Base-by-base conservation (phyloP, 805 yeast species). In the Zygoascus biomembranicola region DNA sequence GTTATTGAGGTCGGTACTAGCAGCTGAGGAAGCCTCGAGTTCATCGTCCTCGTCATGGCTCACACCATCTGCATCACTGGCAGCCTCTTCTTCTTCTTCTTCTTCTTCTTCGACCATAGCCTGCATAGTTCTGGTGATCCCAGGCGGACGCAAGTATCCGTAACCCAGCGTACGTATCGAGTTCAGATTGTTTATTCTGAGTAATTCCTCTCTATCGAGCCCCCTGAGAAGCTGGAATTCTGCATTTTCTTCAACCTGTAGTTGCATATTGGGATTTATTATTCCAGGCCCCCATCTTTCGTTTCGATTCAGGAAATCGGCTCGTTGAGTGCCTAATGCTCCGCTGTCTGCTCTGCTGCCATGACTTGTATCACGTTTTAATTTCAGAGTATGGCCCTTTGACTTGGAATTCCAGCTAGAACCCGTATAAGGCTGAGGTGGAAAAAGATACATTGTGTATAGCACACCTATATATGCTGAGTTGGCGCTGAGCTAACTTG, bases 61-160 rank as follows among this genome's bases (percentile, higher is more conserved):
- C 13, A 47, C 55, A 11, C 54, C 44, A 6, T 51, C 56, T 10
- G 50, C 51, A 8, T 52, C 58, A 39, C 55, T 56, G 14, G 46
- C 46, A 4, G 3, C 28, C 28, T 23, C 28, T 32, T 46, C 47
- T 19, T 50, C 63, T 2, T 43, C 59, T 35, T 50, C 59, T 49
- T 50, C 56, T n/a, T 54, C 60, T 18, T 63, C 66, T 51, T 68
- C 72, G 37, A 63, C 57, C 41, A 63, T 43, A 20, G 64, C 62
- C 31, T 66, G 68, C 58, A 81, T 72, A 0, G 87, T 84, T 63
- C 76, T 79, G 2, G 73, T 71, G 9, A 81, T 61, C 0, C 89
- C 90, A 10, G 84, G 73, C 0, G 90, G 89, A 45, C 71, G 71
- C 53, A 85, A 62, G 52, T 70, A 72, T 13, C 71, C 59, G 64